A percentile compares a stretch with the other conserved stretches of the same genome.
Evolutionary conservation across 345 rosid species (phyloP).

Genomic region (Salix arbutifolia): DNA sequence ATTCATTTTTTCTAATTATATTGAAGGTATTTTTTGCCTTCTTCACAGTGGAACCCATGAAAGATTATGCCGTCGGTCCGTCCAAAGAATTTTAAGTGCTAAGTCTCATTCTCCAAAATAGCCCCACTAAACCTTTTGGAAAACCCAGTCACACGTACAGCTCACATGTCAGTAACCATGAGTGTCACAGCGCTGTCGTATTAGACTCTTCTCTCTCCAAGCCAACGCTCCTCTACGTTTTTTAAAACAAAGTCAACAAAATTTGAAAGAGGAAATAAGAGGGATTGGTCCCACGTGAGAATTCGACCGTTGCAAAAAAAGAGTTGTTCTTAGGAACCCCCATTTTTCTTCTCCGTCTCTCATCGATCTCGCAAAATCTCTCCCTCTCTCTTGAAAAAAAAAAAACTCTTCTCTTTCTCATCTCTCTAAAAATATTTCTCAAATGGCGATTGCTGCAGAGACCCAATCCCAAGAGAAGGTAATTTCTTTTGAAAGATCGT

Average conservation of each 20-base stretch:
- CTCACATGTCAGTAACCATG: no score
- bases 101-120: no score
- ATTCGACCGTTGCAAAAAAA: conserved; percentile 63
- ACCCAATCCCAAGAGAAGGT: conserved; percentile 59
- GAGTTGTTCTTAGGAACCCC: background rate
- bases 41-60: no score
- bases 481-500: background rate
- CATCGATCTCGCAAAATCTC: background rate
- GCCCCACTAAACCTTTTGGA: no score
- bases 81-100: no score
- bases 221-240: background rate
- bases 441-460: conserved; percentile 72
- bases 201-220: background rate
- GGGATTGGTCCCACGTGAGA: conserved; percentile 23
- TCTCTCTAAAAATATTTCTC: conserved; percentile 12
- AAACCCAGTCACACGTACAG: background rate
- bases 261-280: conserved; percentile 18
- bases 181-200: no score
- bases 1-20: no score
- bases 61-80: no score
- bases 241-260: background rate
- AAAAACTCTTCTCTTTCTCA: background rate
- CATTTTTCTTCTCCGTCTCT: conserved; percentile 13
- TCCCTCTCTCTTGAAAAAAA: background rate
- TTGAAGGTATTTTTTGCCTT: no score